Evolutionary conservation across 306 rosid genomes (phyloP), one percentile per base, ranked within the genome.

Genomic region (Fragaria vesca): DNA sequence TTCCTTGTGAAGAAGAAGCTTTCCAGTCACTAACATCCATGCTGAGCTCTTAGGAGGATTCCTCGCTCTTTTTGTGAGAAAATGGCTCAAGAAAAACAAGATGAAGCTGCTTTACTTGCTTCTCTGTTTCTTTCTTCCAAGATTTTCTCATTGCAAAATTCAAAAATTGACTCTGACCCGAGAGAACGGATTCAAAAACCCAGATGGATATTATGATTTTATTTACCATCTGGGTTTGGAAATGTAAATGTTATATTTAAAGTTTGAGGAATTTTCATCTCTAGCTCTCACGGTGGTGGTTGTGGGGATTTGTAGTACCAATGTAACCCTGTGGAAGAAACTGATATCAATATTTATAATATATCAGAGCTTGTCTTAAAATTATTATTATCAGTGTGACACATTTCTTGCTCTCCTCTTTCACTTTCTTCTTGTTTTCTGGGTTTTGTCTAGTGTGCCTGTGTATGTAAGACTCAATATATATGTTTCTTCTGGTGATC

Each of bases 71-170:
- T 45, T 42, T n/a, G 40, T 21, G 61, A 40, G 50, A 69, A 76
- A 69, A 71, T 52, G 36, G 42, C 50, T 46, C 11, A 43, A 18
- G 52, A 46, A 6, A 3, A 12, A n/a, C 55, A 61, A 85, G 90
- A 94, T 76, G 98, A 90, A 89, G 96, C 93, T 92, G 91, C 93
- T 85, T 61, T 73, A 36, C 76, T 38, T 90, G 96, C 91, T 92
- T 94, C 98, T 91, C 96, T 88, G 45, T 68, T 81, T 67, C 28
- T 72, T 79, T 71, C 63, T 63, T 83, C 83, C 71, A 50, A 8
- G 15, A 4, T 46, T 12, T 40, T 75, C 70, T 17, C 51, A 8
- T 51, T 28, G 21, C 47, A 30, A 62, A 43, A 43, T 74, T 51
- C 15, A 18, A 18, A 30, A 50, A 83, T 84, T 51, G 79, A 84